phyloP scores from a whole-genome alignment of 352 stramenopile genomes.

The Phytophthora litchii region DNA sequence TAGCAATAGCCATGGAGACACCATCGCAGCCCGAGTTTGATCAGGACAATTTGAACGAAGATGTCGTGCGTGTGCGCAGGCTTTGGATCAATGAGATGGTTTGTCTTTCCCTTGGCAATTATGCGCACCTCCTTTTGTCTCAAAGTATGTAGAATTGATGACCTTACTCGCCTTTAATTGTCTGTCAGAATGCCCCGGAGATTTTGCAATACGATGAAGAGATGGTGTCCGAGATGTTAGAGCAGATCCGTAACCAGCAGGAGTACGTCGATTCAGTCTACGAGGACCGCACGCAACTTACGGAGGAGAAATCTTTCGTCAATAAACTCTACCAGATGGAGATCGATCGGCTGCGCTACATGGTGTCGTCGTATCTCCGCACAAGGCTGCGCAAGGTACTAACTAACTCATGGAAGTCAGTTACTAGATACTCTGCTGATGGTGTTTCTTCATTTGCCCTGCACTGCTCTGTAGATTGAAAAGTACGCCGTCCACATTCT shows the following conservation, averaged over 20 bases:
- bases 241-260: slow-evolving; percentile 89
- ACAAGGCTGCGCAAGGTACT: slow-evolving; percentile 74
- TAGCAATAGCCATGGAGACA: slow-evolving; percentile 31
- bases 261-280: slow-evolving; percentile 84
- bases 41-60: slow-evolving; percentile 81
- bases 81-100: slow-evolving; percentile 89
- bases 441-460: neutral
- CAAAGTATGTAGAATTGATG: slow-evolving; percentile 21
- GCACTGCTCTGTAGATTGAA: slow-evolving; percentile 65
- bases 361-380: slow-evolving; percentile 83
- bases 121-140: neutral
- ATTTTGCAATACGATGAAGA: slow-evolving; percentile 78
- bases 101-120: neutral
- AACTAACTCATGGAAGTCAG: neutral
- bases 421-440: neutral
- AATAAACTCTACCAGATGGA: slow-evolving; percentile 92
- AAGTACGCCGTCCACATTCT: slow-evolving; percentile 74
- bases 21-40: slow-evolving; percentile 49
- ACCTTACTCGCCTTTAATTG: slow-evolving; percentile 6
- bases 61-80: slow-evolving; percentile 68
- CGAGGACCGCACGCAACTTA: slow-evolving; percentile 64
- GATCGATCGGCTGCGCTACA: slow-evolving; percentile 86
- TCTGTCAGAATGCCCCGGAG: slow-evolving; percentile 73
- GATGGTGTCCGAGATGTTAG: slow-evolving; percentile 82
- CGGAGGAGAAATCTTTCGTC: slow-evolving; percentile 79